A percentile compares a stretch with the other conserved stretches of the same genome.
Conservation (phyloP, 345 rosid genomes). For the Dipteronia dyeriana region DNA sequence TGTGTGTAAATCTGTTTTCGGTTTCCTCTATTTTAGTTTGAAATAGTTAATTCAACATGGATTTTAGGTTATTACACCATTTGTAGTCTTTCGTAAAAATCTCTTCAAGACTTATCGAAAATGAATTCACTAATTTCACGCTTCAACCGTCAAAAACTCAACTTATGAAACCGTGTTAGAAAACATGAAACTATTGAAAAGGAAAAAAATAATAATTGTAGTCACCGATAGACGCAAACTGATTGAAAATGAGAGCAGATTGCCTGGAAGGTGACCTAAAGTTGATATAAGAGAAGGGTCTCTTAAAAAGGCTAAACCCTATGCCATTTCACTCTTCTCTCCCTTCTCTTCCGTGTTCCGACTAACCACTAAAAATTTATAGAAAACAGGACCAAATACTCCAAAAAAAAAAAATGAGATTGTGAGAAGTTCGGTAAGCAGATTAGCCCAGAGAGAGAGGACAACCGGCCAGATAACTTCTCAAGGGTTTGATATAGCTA, state of each 20-base stretch:
- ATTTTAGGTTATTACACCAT: too few relatives aligned
- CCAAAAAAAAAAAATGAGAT: too few relatives aligned
- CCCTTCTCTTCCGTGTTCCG: slow-evolving; percentile 31
- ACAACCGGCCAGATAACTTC: slow-evolving; percentile 85
- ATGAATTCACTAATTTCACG: too few relatives aligned
- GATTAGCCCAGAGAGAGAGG: slow-evolving; percentile 55
- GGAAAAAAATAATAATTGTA: not conserved
- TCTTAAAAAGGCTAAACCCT: slow-evolving; percentile 37
- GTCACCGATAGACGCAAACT: slow-evolving; percentile 45
- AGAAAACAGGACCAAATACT: fast-evolving
- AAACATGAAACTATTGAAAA: too few relatives aligned
- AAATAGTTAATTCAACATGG: too few relatives aligned
- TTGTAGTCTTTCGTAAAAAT: too few relatives aligned
- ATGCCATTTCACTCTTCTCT: slow-evolving; percentile 40
- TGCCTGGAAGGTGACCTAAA: slow-evolving; percentile 47
- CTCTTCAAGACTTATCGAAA: too few relatives aligned
- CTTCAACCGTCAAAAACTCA: too few relatives aligned
- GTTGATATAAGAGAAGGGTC: slow-evolving; percentile 45
- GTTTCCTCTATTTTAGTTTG: too few relatives aligned
- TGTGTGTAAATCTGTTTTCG: too few relatives aligned
- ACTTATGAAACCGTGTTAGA: too few relatives aligned
- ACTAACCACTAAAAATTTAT: not conserved
- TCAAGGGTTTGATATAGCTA: slow-evolving; percentile 49
- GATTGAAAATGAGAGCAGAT: slow-evolving; percentile 32
- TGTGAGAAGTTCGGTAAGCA: slow-evolving; percentile 96